Percentiles rank a stretch among this genome's conserved stretches.
phyloP scores from a whole-genome alignment of 2,329 filamentous ascomycete genomes.

The Claviceps arundinis region DNA sequence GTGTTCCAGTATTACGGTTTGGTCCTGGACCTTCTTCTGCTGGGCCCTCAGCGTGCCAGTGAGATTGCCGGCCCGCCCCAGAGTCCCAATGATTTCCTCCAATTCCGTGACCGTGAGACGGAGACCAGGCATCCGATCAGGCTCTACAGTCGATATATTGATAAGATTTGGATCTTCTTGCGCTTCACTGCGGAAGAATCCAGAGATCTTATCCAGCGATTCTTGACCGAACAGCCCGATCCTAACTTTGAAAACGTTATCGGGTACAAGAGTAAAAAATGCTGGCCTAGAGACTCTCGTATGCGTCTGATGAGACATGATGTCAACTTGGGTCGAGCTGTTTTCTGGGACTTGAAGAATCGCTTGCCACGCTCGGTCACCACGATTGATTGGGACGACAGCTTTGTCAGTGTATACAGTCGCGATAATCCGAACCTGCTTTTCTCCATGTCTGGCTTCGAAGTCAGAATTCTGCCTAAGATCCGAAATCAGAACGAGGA shows the following conservation, averaged over 20 bases:
- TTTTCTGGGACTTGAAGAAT: conserved; percentile 99
- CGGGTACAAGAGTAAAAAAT: conserved; percentile 98
- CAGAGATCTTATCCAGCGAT: conserved; percentile 88
- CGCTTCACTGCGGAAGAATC: conserved; percentile 90
- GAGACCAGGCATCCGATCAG: conserved; percentile 91
- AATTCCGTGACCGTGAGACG: conserved; percentile 86
- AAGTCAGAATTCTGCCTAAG: conserved; percentile 92
- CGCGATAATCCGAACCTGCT: conserved; percentile 93
- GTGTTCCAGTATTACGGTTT: conserved; percentile 98
- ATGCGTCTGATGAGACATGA: conserved; percentile 99
- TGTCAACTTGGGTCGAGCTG: conserved; percentile 90
- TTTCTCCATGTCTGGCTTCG: conserved; percentile 97
- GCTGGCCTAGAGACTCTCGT: conserved; percentile 92
- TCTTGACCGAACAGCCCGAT: conserved; percentile 94
- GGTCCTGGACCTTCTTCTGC: conserved; percentile 80
- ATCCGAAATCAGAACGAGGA: conserved; percentile 90
- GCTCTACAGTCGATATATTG: conserved; percentile 94
- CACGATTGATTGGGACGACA: conserved; percentile 98
- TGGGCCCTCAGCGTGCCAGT: conserved; percentile 90
- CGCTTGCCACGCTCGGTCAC: conserved; percentile 86
- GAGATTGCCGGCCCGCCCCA: conserved; percentile 93
- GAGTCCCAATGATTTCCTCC: conserved; percentile 91
- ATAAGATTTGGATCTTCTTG: conserved; percentile 97
- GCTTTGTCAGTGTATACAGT: conserved; percentile 95
- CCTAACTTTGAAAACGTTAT: conserved; percentile 99